These are phyloP conservation scores for Jackrogersella multiformis DNA, from an alignment of 495 filamentous ascomycete species.

Conservation along the genomic window DNA sequence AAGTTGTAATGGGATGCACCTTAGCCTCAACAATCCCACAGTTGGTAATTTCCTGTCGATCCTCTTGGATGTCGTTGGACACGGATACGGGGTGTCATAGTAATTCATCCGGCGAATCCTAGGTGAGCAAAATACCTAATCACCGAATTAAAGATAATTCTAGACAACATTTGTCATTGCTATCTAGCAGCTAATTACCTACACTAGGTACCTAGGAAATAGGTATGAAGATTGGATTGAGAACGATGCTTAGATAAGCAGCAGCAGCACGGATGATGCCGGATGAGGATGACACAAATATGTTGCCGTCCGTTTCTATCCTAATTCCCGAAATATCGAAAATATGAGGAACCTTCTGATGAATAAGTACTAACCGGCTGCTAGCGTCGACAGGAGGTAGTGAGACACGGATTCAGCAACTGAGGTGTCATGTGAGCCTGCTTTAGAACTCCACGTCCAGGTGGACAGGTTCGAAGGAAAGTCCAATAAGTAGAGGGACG, in stretches of 20 bases:
- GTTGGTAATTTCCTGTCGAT: slow-evolving; percentile 22
- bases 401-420: slow-evolving; percentile 28
- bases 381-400: slow-evolving; percentile 4
- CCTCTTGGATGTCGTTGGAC: slow-evolving; percentile 1
- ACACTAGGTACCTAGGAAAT: no score
- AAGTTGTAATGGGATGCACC: slow-evolving; percentile 7
- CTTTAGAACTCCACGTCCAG: not conserved
- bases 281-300: slow-evolving; percentile 1
- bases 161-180: no score
- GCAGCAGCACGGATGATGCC: not conserved
- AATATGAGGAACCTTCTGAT: not conserved
- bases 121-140: not conserved
- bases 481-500: not conserved
- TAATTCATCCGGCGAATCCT: not conserved
- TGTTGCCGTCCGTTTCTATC: not conserved
- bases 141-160: no score
- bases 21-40: slow-evolving; percentile 10
- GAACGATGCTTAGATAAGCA: not conserved
- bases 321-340: slow-evolving; percentile 2
- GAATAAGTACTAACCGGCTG: not conserved
- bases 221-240: not conserved
- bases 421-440: slow-evolving; percentile 21
- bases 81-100: not conserved
- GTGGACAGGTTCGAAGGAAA: not conserved
- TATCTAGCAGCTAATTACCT: no score